Evolutionary conservation across 1,139 yeast species (phyloP).

Genomic region (Hanseniaspora gamundiae): DNA sequence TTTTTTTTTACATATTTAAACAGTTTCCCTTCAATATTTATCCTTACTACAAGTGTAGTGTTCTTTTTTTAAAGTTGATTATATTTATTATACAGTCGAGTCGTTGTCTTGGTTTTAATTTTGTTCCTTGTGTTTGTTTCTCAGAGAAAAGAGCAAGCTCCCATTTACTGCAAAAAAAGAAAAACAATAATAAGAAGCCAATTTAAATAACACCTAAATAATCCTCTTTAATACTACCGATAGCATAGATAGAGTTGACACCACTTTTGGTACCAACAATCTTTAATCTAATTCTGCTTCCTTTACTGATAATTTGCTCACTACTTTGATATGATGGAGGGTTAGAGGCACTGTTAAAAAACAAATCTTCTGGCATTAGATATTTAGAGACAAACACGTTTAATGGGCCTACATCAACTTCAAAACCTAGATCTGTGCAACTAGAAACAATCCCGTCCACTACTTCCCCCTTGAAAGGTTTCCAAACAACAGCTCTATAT

Average conservation of each 20-base stretch:
- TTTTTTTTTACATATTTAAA: neutral
- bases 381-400: slow-evolving; percentile 92
- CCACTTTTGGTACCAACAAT: slow-evolving; percentile 97
- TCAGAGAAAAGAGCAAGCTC: no score
- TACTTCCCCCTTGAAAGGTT: slow-evolving; percentile 97
- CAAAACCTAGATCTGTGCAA: slow-evolving; percentile 92
- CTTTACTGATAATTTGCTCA: slow-evolving; percentile 89
- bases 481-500: slow-evolving; percentile 95
- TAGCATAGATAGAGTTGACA: slow-evolving; percentile 93
- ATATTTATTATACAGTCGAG: no score
- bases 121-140: no score
- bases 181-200: neutral
- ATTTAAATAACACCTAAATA: slow-evolving; percentile 68
- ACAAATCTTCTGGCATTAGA: slow-evolving; percentile 88
- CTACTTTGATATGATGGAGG: slow-evolving; percentile 98
- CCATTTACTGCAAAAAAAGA: no score
- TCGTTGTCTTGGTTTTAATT: no score
- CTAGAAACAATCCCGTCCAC: slow-evolving; percentile 94
- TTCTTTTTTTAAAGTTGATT: neutral
- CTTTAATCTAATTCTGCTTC: slow-evolving; percentile 85
- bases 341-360: slow-evolving; percentile 87
- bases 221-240: slow-evolving; percentile 96
- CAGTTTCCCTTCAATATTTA: neutral
- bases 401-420: slow-evolving; percentile 96
- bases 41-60: no score